Evolutionary conservation across 2,329 filamentous ascomycete species (phyloP).

Genomic region (Aureobasidium musti): DNA sequence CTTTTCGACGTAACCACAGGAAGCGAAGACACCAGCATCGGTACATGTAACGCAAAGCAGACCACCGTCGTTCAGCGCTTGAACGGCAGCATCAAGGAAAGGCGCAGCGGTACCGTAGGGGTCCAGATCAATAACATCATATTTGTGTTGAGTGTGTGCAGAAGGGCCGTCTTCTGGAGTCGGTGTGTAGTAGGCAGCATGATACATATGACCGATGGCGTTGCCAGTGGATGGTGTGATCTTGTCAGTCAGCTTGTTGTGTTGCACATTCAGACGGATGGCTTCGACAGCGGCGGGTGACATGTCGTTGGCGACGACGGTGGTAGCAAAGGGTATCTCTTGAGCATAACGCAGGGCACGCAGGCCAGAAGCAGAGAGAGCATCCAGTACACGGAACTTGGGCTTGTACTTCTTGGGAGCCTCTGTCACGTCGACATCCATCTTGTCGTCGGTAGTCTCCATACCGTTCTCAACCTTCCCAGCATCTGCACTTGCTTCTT

Average conservation of each 20-base stretch:
- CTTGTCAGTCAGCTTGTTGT: constrained; percentile 73
- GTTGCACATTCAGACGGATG: constrained; percentile 79
- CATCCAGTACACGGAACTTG: constrained; percentile 85
- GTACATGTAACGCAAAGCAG: constrained; percentile 95
- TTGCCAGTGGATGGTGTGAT: constrained; percentile 77
- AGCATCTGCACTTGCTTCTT: background rate
- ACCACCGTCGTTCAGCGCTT: constrained; percentile 83
- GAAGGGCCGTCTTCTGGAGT: constrained; percentile 35
- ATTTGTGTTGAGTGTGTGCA: constrained; percentile 55
- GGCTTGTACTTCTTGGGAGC: constrained; percentile 31
- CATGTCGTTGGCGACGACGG: constrained; percentile 76
- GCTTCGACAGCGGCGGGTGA: constrained; percentile 57
- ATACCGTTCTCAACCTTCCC: background rate
- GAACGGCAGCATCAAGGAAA: constrained; percentile 88
- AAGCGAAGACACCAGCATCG: constrained; percentile 92
- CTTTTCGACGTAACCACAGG: constrained; percentile 92
- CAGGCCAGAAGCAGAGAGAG: constrained; percentile 88
- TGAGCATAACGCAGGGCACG: constrained; percentile 88
- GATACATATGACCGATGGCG: constrained; percentile 90
- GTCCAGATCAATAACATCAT: constrained; percentile 94
- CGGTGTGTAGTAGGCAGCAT: constrained; percentile 41
- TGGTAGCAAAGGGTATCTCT: constrained; percentile 73
- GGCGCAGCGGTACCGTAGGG: constrained; percentile 92
- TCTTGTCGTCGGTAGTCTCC: background rate
- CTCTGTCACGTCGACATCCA: background rate